Evolutionary conservation across 2,329 filamentous ascomycete species (phyloP).

Genomic region (Xylaria sp.): DNA sequence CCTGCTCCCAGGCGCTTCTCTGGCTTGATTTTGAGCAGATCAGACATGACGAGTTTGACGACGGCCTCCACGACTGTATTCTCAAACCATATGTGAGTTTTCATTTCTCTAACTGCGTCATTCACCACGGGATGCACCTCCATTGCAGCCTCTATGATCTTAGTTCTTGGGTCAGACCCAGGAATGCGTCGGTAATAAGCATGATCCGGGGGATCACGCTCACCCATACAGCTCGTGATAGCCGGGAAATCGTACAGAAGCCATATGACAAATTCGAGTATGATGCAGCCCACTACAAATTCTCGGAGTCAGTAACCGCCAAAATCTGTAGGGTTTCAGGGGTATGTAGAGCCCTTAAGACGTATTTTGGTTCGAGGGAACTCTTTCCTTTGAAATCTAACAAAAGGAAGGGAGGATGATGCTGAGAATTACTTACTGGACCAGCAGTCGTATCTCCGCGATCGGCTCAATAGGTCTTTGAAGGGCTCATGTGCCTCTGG

Average conservation of each 20-base stretch:
- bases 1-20: background rate
- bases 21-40: background rate
- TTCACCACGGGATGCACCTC: background rate
- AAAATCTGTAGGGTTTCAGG: background rate
- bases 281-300: background rate
- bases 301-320: background rate
- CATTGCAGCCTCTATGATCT: background rate
- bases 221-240: background rate
- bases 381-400: background rate
- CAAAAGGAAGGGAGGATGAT: background rate
- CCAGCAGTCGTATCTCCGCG: conserved; percentile 1
- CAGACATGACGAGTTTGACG: background rate
- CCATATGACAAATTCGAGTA: background rate
- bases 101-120: background rate
- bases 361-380: background rate
- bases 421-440: background rate
- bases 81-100: background rate
- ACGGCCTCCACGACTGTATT: background rate
- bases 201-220: background rate
- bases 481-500: background rate
- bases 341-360: background rate
- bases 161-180: background rate
- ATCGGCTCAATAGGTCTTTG: background rate
- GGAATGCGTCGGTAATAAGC: background rate
- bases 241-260: background rate